Percentiles rank a stretch among this genome's conserved stretches.
Evolutionary conservation across 228 moss, liverwort and hornwort species (phyloP).

Genomic region (Sphagnum fallax): DNA sequence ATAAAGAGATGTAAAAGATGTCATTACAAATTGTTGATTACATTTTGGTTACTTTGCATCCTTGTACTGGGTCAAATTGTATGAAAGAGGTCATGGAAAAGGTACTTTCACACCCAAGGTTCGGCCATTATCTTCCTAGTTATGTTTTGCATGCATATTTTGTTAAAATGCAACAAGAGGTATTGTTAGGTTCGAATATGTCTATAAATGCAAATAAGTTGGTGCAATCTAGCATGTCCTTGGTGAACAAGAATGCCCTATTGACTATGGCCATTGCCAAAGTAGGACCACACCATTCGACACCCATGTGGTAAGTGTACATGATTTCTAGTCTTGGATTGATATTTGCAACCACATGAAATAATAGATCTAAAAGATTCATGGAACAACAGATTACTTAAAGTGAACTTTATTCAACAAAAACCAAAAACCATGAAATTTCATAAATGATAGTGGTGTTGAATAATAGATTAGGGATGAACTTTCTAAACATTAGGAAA

Average conservation of each 20-base stretch:
- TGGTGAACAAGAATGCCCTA: not conserved
- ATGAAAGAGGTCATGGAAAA: slow-evolving; percentile 1
- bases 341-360: not conserved
- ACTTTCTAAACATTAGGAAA: no score
- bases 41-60: not conserved
- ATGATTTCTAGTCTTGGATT: not conserved
- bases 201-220: not conserved
- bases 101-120: not conserved
- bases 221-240: not conserved
- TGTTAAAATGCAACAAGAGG: not conserved
- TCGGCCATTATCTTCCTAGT: not conserved
- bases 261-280: not conserved
- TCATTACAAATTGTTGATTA: not conserved
- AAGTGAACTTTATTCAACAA: no score
- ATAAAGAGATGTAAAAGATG: not conserved
- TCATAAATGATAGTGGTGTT: not conserved
- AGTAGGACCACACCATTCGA: not conserved
- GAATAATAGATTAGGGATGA: no score
- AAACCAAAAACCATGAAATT: no score
- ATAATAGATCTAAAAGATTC: no score
- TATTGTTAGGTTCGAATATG: not conserved
- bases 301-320: not conserved
- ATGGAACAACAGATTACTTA: no score
- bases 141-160: not conserved
- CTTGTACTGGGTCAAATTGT: not conserved